phyloP scores from a whole-genome alignment of 2,329 filamentous ascomycete genomes.

The Phyllosticta citribraziliensis region DNA sequence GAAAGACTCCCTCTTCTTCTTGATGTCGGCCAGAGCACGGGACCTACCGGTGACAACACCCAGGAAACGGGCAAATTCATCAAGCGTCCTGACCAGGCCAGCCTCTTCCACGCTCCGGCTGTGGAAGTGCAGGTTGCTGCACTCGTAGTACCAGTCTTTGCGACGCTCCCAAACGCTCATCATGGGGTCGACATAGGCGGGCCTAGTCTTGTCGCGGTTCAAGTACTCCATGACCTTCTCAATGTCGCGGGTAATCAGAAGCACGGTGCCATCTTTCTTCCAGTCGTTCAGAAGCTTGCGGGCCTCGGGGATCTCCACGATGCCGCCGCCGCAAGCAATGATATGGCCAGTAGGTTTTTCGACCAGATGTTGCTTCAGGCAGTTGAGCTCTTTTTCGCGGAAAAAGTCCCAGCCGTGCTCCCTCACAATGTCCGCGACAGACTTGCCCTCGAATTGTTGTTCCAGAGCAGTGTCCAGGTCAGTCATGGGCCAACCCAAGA shows the following conservation, averaged over 20 bases:
- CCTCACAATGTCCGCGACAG: conserved; percentile 79
- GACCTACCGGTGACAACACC: conserved; percentile 55
- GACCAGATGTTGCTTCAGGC: conserved; percentile 63
- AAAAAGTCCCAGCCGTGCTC: conserved; percentile 80
- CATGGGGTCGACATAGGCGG: conserved; percentile 88
- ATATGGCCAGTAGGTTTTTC: conserved; percentile 68
- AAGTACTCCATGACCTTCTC: conserved; percentile 83
- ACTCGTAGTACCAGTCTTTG: conserved; percentile 81
- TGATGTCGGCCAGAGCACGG: conserved; percentile 46
- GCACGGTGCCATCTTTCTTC: conserved; percentile 65
- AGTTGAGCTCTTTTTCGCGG: conserved; percentile 63
- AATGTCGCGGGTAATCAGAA: conserved; percentile 81
- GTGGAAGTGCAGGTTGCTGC: conserved; percentile 90
- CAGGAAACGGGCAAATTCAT: conserved; percentile 67
- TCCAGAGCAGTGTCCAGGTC: conserved; percentile 89
- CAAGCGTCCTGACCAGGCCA: conserved; percentile 43
- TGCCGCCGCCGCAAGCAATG: conserved; percentile 87
- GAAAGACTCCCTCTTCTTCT: conserved; percentile 65
- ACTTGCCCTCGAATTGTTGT: conserved; percentile 52
- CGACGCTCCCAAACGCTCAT: conserved; percentile 81
- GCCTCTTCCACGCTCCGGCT: conserved; percentile 54
- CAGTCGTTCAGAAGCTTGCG: conserved; percentile 66
- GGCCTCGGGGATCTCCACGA: conserved; percentile 78
- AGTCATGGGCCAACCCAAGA: conserved; percentile 66
- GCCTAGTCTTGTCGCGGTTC: conserved; percentile 77